Evolutionary conservation across 129 eudicot species (phyloP).

Genomic region (Lonicera japonica): DNA sequence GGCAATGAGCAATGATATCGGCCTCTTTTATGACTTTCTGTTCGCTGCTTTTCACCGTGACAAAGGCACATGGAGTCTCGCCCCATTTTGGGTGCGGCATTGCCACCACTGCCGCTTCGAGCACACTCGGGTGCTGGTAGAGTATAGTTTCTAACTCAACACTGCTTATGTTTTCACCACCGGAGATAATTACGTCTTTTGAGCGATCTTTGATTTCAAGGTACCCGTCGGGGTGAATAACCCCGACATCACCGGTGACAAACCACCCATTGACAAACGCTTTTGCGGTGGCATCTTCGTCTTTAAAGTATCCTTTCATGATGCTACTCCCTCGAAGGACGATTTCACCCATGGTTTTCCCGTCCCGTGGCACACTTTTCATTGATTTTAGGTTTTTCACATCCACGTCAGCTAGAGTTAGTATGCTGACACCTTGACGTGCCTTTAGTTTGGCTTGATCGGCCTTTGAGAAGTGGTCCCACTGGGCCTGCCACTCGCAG

Average conservation of each 20-base stretch:
- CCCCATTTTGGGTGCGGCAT: conserved; percentile 58
- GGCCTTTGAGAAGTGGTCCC: conserved; percentile 26
- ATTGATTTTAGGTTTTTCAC: conserved; percentile 37
- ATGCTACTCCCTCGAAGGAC: conserved; percentile 38
- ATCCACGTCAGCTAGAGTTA: conserved; percentile 32
- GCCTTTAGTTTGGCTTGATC: conserved; percentile 33
- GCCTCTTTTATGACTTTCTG: conserved; percentile 10
- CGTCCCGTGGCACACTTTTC: conserved; percentile 45
- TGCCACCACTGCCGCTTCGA: conserved; percentile 58
- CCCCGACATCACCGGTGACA: conserved; percentile 49
- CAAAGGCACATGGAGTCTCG: conserved; percentile 57
- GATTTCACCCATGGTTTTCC: conserved; percentile 44
- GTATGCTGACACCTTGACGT: conserved; percentile 45
- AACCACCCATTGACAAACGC: conserved; percentile 51
- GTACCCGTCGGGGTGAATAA: conserved; percentile 52
- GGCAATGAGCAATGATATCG: conserved; percentile 37
- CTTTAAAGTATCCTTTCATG: conserved; percentile 53
- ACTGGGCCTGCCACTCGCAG: conserved; percentile 47
- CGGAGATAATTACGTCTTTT: conserved; percentile 52
- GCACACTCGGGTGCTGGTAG: conserved; percentile 37
- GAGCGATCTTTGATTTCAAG: conserved; percentile 56
- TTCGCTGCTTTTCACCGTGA: conserved; percentile 14
- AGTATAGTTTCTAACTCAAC: conserved; percentile 42
- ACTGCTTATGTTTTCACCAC: conserved; percentile 61
- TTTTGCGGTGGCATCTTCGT: conserved; percentile 28